phyloP scores from a whole-genome alignment of 331 rosid genomes.

The Dryas integrifolia region DNA sequence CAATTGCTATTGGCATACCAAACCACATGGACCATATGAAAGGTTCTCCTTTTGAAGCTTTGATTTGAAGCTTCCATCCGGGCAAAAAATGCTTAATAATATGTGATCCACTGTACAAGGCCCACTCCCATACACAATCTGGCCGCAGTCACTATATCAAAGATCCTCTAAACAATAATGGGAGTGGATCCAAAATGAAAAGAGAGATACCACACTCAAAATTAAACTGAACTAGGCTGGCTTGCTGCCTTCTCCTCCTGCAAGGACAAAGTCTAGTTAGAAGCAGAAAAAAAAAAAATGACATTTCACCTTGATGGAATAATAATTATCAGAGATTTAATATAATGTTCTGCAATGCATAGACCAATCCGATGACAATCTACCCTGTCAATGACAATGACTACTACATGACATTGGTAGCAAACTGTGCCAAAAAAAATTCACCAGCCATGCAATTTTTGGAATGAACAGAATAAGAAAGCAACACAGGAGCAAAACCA shows the following conservation, averaged over 20 bases:
- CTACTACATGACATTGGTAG: not conserved
- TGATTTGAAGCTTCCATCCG: slow-evolving; percentile 38
- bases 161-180: slow-evolving; percentile 12
- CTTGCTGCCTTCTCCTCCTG: slow-evolving; percentile 63
- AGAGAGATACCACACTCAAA: slow-evolving; percentile 11
- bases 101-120: slow-evolving; percentile 34
- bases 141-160: slow-evolving; percentile 23
- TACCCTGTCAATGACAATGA: slow-evolving; percentile 6
- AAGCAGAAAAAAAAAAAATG: slow-evolving; percentile 12
- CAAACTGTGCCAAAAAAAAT: not conserved
- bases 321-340: not conserved
- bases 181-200: slow-evolving; percentile 21
- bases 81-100: slow-evolving; percentile 31
- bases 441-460: not conserved
- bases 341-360: not conserved
- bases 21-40: not conserved
- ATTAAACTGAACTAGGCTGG: slow-evolving; percentile 39
- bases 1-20: slow-evolving; percentile 7
- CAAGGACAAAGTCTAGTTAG: slow-evolving; percentile 36
- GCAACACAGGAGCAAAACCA: not conserved
- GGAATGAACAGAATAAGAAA: not conserved
- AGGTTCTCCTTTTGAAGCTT: slow-evolving; percentile 23
- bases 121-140: slow-evolving; percentile 35
- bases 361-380: not conserved
- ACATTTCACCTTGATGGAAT: not conserved